A percentile compares a stretch with the other conserved stretches of the same genome.
These are phyloP conservation scores for Colletotrichum tofieldiae DNA, from an alignment of 2,329 filamentous ascomycete species.

Conservation along the genomic window DNA sequence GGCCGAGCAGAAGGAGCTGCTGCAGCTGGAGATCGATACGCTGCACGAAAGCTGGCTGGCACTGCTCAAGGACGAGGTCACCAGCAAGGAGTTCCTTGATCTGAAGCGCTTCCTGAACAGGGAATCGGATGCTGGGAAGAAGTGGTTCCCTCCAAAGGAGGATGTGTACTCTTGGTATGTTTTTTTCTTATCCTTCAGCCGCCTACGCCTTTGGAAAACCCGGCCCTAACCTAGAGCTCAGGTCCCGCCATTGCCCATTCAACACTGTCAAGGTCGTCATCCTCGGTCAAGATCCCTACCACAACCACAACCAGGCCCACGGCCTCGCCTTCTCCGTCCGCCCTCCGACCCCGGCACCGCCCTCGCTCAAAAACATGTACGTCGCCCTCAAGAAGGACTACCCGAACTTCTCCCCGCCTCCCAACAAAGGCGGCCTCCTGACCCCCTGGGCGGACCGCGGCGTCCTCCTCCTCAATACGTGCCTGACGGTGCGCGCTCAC, in stretches of 20 bases:
- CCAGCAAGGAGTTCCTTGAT: constrained; percentile 84
- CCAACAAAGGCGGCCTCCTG: constrained; percentile 85
- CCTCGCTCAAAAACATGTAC: constrained; percentile 95
- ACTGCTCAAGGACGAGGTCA: constrained; percentile 88
- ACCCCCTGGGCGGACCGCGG: constrained; percentile 96
- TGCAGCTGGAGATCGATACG: constrained; percentile 93
- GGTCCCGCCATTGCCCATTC: constrained; percentile 95
- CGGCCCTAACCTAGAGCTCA: constrained; percentile 57
- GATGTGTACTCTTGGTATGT: constrained; percentile 95
- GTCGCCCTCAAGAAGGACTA: constrained; percentile 90
- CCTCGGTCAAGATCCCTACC: constrained; percentile 96
- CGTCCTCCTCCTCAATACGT: constrained; percentile 94
- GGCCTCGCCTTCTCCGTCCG: constrained; percentile 96
- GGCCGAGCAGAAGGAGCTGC: constrained; percentile 84
- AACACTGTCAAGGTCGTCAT: constrained; percentile 92
- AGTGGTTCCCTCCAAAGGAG: constrained; percentile 87
- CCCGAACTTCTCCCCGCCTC: constrained; percentile 81
- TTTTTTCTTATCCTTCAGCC: background rate
- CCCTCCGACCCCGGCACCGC: constrained; percentile 88
- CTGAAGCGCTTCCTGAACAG: constrained; percentile 89
- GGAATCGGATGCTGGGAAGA: constrained; percentile 81
- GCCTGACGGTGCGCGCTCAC: constrained; percentile 91
- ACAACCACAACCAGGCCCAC: constrained; percentile 95
- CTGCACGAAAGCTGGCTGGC: constrained; percentile 93
- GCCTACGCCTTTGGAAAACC: background rate